Base-by-base conservation (phyloP, 441 rosid genomes). In the Populus hybrid region DNA sequence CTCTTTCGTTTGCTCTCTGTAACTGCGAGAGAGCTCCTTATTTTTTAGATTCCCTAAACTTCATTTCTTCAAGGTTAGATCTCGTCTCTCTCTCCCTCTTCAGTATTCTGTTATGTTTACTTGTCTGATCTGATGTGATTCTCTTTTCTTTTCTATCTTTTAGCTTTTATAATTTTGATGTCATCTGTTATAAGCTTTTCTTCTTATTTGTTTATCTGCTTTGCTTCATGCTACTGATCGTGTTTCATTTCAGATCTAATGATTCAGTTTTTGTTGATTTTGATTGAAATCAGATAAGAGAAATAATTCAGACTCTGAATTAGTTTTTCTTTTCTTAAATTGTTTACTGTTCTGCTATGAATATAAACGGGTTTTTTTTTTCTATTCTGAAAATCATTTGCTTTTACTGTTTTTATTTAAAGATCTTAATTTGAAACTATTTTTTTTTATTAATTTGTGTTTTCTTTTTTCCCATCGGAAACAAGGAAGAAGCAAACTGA, bases 1-100 rank as follows among this genome's bases (percentile, higher is more conserved):
- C 61, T 38, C 79, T 6, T 70, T 61, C 74, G 70, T 35, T 69
- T 76, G 74, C 79, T 76, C 67, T 50, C 57, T 14, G 1, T 23
- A 5, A 36, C 67, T 57, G 69, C 73, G 79, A 36, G 74, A 61
- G 79, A 61, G 74, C 79, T 23, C 21, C 72, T 26, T 10, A 10
- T 4, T 14, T 46, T 46, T 46, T 46, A 11, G 6, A 46, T 12
- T 46, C 19, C 19, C 21, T 23, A 23, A 5, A 38, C 21, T 9
- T 32, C 5, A 19, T 23, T 14, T 12, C 30, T 57, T 59, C 2
- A n/a, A 78, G 81, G 81, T 78, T 36, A 61, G 69, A 67, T 36
- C 68, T 53, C 24, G 67, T 24, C 2, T 38, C 42, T 30, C 26
- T 21, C 18, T 65, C 19, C 66, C 70, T 7, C 16, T 1, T 67